Evolutionary conservation across 768 basidiomycete genomes (phyloP).

Genomic region (Tricholoma bakamatsutake): DNA sequence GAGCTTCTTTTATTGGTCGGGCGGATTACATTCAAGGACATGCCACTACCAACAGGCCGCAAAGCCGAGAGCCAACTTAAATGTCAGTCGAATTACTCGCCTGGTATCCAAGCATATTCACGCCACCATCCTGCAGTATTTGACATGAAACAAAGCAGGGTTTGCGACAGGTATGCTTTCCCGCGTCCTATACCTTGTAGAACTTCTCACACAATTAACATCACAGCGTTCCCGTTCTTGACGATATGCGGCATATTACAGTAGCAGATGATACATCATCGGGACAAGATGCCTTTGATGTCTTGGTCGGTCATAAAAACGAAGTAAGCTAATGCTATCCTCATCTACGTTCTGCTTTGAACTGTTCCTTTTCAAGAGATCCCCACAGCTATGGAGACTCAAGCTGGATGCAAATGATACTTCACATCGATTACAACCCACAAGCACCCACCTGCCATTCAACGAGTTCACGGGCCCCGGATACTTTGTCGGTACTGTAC

Average conservation of each 20-base stretch:
- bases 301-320: conserved; percentile 2
- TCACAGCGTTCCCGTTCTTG: conserved; percentile 1
- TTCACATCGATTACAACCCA: not conserved
- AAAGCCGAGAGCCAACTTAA: conserved; percentile 3
- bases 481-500: not conserved
- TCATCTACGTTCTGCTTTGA: not conserved
- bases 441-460: not conserved
- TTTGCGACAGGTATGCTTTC: not conserved
- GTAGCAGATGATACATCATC: not conserved
- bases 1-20: not conserved
- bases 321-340: not conserved
- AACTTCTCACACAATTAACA: not conserved
- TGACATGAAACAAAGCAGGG: not conserved
- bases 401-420: not conserved
- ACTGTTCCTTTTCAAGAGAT: not conserved
- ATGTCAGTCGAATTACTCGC: not conserved
- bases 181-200: not conserved
- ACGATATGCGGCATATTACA: conserved; percentile 4
- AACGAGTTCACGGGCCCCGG: not conserved
- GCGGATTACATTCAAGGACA: not conserved
- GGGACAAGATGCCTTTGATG: not conserved
- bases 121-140: not conserved
- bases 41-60: not conserved
- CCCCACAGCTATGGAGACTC: conserved; percentile 1
- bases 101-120: not conserved